Percentiles rank a stretch among this genome's conserved stretches.
Evolutionary conservation across 768 basidiomycete genomes (phyloP).

Genomic region (Lyophyllum decastes): DNA sequence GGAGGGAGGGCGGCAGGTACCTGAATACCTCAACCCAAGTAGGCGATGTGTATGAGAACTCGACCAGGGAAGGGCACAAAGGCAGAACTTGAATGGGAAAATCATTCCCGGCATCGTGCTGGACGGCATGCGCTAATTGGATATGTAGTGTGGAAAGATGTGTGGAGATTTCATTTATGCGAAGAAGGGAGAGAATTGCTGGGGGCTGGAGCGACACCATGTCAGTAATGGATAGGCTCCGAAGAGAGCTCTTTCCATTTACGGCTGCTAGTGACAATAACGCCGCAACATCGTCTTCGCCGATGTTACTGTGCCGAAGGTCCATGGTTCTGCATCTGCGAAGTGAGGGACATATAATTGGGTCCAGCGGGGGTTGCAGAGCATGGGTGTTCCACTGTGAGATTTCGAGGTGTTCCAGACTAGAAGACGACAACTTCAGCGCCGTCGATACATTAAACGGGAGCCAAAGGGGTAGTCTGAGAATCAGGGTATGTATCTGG

Average conservation of each 20-base stretch:
- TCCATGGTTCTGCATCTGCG: neutral
- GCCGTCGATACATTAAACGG: neutral
- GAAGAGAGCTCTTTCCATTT: neutral
- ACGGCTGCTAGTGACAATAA: neutral
- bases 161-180: constrained; percentile 1
- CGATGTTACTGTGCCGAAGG: neutral
- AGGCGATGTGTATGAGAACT: constrained; percentile 9
- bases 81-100: neutral
- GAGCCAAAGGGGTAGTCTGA: neutral
- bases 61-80: constrained; percentile 1
- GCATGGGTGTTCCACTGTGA: neutral
- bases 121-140: neutral
- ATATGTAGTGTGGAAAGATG: neutral
- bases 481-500: neutral
- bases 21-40: constrained; percentile 1
- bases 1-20: neutral
- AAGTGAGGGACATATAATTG: neutral
- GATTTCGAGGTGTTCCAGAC: neutral
- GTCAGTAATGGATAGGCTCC: neutral
- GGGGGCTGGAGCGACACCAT: neutral
- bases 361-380: neutral
- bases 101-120: neutral
- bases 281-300: neutral
- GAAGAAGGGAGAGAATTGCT: neutral
- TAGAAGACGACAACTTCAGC: neutral